Conservation (phyloP, 2,329 filamentous ascomycete genomes). For the Aspergillus brasiliensis region DNA sequence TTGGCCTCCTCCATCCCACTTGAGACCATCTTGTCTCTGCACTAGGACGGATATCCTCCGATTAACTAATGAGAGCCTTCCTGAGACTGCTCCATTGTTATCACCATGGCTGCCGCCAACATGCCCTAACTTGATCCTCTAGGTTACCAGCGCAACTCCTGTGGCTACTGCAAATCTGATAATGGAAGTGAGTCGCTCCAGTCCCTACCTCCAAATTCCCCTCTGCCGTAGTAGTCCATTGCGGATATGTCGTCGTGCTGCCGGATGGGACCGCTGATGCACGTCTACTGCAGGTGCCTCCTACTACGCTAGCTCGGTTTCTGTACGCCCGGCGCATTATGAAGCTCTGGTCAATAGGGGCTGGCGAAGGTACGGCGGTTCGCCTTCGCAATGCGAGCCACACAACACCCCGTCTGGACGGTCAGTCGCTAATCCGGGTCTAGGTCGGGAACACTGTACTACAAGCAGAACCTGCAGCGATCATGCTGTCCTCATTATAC, state of each 20-base stretch:
- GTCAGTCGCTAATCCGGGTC: constrained; percentile 8
- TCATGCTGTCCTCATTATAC: constrained; percentile 88
- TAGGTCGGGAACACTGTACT: constrained; percentile 53
- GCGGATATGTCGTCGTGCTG: constrained; percentile 2
- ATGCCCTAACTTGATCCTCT: constrained; percentile 12
- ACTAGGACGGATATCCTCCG: constrained; percentile 5
- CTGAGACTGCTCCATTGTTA: neutral
- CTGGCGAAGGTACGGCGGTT: constrained; percentile 47
- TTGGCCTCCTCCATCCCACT: constrained; percentile 1
- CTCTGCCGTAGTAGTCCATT: neutral
- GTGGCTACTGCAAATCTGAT: constrained; percentile 52
- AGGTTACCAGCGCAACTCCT: constrained; percentile 52
- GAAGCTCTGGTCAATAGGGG: constrained; percentile 51
- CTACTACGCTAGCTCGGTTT: constrained; percentile 50
- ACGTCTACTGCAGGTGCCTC: constrained; percentile 40
- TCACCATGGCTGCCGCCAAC: constrained; percentile 8
- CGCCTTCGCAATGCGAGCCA: neutral
- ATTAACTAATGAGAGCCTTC: constrained; percentile 11
- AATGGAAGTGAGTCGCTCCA: constrained; percentile 46
- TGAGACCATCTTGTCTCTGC: neutral
- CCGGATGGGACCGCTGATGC: constrained; percentile 14
- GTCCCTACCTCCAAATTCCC: constrained; percentile 10
- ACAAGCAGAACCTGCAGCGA: constrained; percentile 62
- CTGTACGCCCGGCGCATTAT: constrained; percentile 50
- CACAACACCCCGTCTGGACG: neutral